Base-by-base conservation (phyloP, 495 filamentous ascomycete genomes). In the Hapsidospora chrysogenum region DNA sequence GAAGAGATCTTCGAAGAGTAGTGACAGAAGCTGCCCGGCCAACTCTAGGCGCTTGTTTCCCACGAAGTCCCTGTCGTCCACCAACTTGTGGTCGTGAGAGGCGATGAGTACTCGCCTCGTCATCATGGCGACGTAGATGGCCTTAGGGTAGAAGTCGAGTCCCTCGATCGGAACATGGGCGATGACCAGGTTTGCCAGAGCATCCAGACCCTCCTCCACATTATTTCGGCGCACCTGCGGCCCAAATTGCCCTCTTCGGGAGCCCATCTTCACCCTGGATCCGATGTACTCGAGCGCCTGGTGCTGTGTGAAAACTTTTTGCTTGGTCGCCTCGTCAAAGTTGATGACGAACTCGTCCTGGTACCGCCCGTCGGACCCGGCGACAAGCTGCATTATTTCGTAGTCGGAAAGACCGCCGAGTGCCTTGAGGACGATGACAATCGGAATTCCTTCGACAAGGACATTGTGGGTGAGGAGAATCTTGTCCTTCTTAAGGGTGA, bases 1-100 rank as follows among this genome's bases (percentile, higher is more conserved):
- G 71, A 96, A 96, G 18, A 92, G 56, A 61, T 96, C 89, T 52
- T 96, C 92, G 46, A 99, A 99, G 0, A 99, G 70, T 9, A 96
- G 61, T n/a, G 89, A 82, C 38, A 99, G 54, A 44, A 99, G 74
- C 56, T 95, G 89, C 9, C 89, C 89, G 14, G 85, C 85, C 54
- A 99, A 54, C 56, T 99, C 89, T 33, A 99, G 56, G 28, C 89
- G 66, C 54, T 99, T 99, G 53, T 99, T 99, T 41, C 89, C 89
- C 13, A 96, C 85, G 50, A 96, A 96, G 53, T 99, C 89, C 45
- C 89, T 69, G 52, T 99, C 89, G 41, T 99, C 89, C 2, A 96
- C 80, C 41, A 96, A 63, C 14, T 72, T 78, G 4, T 79, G 72
- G 44, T 96, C 84, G 31, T 85, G 79, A 51, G 80, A 77, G 9